Evolutionary conservation across 495 filamentous ascomycete species (phyloP).

Genomic region (Tetracladium marchalianum): DNA sequence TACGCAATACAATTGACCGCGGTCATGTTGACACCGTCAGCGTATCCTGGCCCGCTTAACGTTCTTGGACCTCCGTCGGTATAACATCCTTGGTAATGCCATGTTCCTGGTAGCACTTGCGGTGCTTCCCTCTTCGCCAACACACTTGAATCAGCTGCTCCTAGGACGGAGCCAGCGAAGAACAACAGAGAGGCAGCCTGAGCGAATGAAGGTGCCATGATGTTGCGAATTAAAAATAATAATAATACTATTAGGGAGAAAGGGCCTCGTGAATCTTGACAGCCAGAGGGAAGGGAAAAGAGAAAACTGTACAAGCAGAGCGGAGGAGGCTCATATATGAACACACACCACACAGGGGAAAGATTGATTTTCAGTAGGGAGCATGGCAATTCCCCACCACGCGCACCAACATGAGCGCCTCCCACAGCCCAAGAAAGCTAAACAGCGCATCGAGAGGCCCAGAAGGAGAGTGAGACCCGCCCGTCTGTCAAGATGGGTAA

Average conservation of each 20-base stretch:
- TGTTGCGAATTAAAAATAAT: background rate
- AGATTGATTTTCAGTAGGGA: background rate
- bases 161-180: background rate
- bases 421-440: too few species aligned
- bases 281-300: background rate
- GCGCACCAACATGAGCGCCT: background rate
- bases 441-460: too few species aligned
- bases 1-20: conserved; percentile 28
- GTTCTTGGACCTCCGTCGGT: conserved; percentile 7
- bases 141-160: background rate
- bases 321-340: background rate
- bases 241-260: background rate
- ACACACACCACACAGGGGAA: background rate
- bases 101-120: conserved; percentile 11
- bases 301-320: background rate
- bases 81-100: conserved; percentile 17
- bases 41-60: background rate
- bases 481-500: too few species aligned
- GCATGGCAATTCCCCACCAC: background rate
- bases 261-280: background rate
- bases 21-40: conserved; percentile 24
- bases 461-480: too few species aligned
- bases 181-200: conserved; percentile 1
- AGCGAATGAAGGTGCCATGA: conserved; percentile 6
- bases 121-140: conserved; percentile 6